phyloP scores from a whole-genome alignment of 768 basidiomycete species.

The Russula virescens region DNA sequence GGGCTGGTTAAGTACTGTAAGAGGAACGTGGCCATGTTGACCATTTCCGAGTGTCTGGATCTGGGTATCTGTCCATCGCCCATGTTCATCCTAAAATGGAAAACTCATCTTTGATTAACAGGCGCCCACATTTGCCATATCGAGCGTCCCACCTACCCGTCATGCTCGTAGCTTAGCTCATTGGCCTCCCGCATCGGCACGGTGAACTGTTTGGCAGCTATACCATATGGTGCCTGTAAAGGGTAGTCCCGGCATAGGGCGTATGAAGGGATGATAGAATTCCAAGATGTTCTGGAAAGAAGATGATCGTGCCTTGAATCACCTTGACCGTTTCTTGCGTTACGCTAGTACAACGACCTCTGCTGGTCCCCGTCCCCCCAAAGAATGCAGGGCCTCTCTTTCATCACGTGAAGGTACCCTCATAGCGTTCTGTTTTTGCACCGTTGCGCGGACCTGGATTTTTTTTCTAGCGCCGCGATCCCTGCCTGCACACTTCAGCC shows the following conservation, averaged over 20 bases:
- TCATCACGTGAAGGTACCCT: not conserved
- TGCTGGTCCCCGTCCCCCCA: not conserved
- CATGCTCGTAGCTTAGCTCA: not conserved
- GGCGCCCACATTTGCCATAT: constrained; percentile 4
- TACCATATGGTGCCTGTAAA: not conserved
- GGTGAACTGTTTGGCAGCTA: not conserved
- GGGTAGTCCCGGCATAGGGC: no score
- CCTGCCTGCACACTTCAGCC: not conserved
- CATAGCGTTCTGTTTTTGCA: not conserved
- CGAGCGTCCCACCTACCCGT: not conserved
- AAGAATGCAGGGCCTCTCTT: not conserved
- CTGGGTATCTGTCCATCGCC: constrained; percentile 1
- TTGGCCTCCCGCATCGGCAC: not conserved
- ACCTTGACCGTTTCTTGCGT: not conserved
- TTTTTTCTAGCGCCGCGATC: not conserved
- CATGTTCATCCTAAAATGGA: constrained; percentile 4
- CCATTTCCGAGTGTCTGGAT: not conserved
- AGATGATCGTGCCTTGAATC: no score
- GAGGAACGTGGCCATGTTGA: constrained; percentile 16
- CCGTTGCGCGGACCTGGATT: constrained; percentile 5
- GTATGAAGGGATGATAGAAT: no score
- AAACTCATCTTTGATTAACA: constrained; percentile 7
- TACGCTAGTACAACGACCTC: not conserved
- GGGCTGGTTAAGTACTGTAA: constrained; percentile 3
- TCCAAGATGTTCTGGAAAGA: no score